A percentile compares a stretch with the other conserved stretches of the same genome.
phyloP scores from a whole-genome alignment of 495 filamentous ascomycete genomes.

The Usnea hakonensis region DNA sequence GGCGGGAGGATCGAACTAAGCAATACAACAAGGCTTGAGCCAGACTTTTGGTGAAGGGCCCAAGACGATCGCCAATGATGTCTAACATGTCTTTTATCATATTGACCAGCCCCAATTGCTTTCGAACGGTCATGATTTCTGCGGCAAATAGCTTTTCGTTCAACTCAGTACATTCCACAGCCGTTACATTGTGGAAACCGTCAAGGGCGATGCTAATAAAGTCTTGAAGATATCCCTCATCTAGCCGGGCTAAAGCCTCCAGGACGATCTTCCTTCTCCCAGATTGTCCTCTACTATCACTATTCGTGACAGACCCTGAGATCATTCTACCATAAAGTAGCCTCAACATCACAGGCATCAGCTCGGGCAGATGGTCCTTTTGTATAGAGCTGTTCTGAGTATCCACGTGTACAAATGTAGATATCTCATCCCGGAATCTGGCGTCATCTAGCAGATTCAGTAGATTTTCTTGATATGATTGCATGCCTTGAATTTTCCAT shows the following conservation, averaged over 20 bases:
- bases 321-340: slow-evolving; percentile 85
- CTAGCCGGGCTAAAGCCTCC: slow-evolving; percentile 50
- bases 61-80: slow-evolving; percentile 63
- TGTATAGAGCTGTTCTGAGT: slow-evolving; percentile 66
- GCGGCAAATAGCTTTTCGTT: slow-evolving; percentile 43
- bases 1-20: slow-evolving; percentile 60
- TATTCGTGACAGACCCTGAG: slow-evolving; percentile 50
- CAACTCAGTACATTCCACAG: slow-evolving; percentile 46
- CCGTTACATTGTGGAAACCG: slow-evolving; percentile 48
- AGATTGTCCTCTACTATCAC: slow-evolving; percentile 46
- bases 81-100: slow-evolving; percentile 86
- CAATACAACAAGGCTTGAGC: slow-evolving; percentile 73
- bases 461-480: slow-evolving; percentile 77
- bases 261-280: slow-evolving; percentile 62
- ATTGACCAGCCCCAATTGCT: slow-evolving; percentile 80
- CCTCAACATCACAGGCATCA: slow-evolving; percentile 80
- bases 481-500: slow-evolving; percentile 73
- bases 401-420: slow-evolving; percentile 67
- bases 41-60: slow-evolving; percentile 52
- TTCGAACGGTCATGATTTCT: slow-evolving; percentile 55
- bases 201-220: slow-evolving; percentile 83
- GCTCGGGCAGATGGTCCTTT: slow-evolving; percentile 55
- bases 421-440: slow-evolving; percentile 83
- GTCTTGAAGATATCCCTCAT: slow-evolving; percentile 56
- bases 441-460: slow-evolving; percentile 85